phyloP scores from a whole-genome alignment of 1,284 basidiomycete genomes.

The Ustilago curta region DNA sequence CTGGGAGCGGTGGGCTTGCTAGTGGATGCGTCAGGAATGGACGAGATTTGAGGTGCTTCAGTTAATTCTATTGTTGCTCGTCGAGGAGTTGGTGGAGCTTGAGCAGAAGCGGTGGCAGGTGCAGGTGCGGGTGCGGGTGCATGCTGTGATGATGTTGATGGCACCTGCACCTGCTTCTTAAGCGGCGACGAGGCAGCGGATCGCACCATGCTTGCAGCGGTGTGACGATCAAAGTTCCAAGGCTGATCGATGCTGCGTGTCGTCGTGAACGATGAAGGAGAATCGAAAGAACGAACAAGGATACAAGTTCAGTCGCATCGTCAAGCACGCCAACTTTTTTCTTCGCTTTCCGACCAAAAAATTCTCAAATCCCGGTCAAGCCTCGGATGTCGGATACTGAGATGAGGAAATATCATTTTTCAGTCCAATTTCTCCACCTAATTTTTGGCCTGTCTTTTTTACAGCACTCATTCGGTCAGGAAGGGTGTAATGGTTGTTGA shows the following conservation, averaged over 20 bases:
- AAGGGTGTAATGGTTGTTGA: no score
- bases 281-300: neutral
- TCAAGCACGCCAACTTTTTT: neutral
- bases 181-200: slow-evolving; percentile 28
- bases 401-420: slow-evolving; percentile 1
- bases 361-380: slow-evolving; percentile 19
- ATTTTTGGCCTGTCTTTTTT: neutral
- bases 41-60: slow-evolving; percentile 7
- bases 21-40: slow-evolving; percentile 12
- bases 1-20: slow-evolving; percentile 18
- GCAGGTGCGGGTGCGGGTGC: neutral
- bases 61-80: slow-evolving; percentile 1
- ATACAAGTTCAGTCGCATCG: neutral
- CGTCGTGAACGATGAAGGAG: slow-evolving; percentile 7
- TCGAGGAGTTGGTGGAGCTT: slow-evolving; percentile 11
- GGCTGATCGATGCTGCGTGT: neutral
- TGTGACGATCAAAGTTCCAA: no score
- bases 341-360: slow-evolving; percentile 19
- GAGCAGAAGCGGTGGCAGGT: neutral
- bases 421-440: slow-evolving; percentile 6
- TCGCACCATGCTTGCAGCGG: slow-evolving; percentile 15
- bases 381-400: slow-evolving; percentile 24
- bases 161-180: slow-evolving; percentile 21
- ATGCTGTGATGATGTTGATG: slow-evolving; percentile 17
- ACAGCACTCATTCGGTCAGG: no score